Percentiles rank a stretch among this genome's conserved stretches.
Evolutionary conservation across 1,284 basidiomycete genomes (phyloP).

Genomic region (Melampsora americana): DNA sequence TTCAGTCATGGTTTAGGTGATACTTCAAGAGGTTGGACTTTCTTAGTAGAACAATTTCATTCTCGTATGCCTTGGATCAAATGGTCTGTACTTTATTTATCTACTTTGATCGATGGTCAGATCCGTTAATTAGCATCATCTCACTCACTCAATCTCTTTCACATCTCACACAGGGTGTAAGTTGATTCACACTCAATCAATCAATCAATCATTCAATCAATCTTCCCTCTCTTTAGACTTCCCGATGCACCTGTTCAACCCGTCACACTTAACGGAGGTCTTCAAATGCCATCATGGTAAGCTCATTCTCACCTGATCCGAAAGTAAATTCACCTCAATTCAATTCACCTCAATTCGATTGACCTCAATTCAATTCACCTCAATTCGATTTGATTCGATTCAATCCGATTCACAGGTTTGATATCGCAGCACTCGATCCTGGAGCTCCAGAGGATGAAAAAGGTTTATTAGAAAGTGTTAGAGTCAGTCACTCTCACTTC

Average conservation of each 20-base stretch:
- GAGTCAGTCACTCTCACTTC: neutral
- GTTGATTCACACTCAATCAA: neutral
- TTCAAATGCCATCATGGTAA: conserved; percentile 38
- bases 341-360: neutral
- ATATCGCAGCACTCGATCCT: conserved; percentile 7
- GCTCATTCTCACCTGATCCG: neutral
- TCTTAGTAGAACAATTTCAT: conserved; percentile 23
- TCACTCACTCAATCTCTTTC: neutral
- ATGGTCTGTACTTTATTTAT: conserved; percentile 7
- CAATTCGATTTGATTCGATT: neutral
- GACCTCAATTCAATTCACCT: no score
- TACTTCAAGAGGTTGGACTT: conserved; percentile 28
- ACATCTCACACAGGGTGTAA: conserved; percentile 17
- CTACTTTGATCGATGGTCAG: neutral
- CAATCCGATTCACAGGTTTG: conserved; percentile 15
- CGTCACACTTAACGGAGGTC: conserved; percentile 26
- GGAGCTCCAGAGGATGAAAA: conserved; percentile 31
- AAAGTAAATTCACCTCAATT: neutral
- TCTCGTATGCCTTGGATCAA: conserved; percentile 38
- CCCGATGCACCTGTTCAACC: conserved; percentile 34
- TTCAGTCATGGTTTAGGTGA: conserved; percentile 42
- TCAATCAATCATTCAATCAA: neutral
- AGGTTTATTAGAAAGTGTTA: conserved; percentile 19
- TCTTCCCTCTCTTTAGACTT: neutral
- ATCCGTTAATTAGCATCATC: no score